Percentiles rank a stretch among this genome's conserved stretches.
phyloP scores from a whole-genome alignment of 805 yeast species.

The Tetrapisispora taiwanensis region DNA sequence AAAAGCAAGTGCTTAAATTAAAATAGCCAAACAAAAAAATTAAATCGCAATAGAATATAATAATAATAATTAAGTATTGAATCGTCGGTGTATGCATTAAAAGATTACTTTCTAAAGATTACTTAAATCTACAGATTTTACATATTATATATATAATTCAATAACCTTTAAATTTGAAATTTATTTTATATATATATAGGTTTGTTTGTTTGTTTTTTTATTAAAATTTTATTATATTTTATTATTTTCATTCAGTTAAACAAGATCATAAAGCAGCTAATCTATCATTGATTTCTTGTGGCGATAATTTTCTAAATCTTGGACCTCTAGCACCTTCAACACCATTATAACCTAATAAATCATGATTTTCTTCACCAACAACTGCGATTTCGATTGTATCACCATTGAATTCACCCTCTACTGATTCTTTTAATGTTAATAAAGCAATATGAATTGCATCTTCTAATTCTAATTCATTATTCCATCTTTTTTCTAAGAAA shows the following conservation, averaged over 20 bases:
- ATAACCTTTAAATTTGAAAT: neutral
- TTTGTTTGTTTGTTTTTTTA: constrained; percentile 1
- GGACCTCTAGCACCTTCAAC: constrained; percentile 75
- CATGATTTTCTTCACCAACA: constrained; percentile 74
- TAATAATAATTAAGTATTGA: neutral
- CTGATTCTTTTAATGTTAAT: constrained; percentile 86
- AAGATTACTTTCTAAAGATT: neutral
- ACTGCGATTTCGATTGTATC: constrained; percentile 89
- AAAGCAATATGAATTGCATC: constrained; percentile 97
- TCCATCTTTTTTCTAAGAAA: constrained; percentile 95
- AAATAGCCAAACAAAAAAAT: too few relatives aligned
- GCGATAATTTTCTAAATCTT: constrained; percentile 68
- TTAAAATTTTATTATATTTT: neutral
- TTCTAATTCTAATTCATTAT: constrained; percentile 90
- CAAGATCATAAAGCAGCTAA: constrained; percentile 64
- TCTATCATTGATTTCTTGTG: constrained; percentile 94
- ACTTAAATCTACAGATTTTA: neutral
- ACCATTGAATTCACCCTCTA: constrained; percentile 96
- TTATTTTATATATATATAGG: neutral
- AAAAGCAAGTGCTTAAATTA: neutral
- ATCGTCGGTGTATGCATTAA: neutral
- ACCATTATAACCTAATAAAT: constrained; percentile 77
- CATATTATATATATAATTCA: neutral
- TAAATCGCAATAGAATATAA: too few relatives aligned
- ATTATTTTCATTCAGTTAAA: neutral